Conservation (phyloP, 2,329 filamentous ascomycete species). For the Atkinsonella texensis region DNA sequence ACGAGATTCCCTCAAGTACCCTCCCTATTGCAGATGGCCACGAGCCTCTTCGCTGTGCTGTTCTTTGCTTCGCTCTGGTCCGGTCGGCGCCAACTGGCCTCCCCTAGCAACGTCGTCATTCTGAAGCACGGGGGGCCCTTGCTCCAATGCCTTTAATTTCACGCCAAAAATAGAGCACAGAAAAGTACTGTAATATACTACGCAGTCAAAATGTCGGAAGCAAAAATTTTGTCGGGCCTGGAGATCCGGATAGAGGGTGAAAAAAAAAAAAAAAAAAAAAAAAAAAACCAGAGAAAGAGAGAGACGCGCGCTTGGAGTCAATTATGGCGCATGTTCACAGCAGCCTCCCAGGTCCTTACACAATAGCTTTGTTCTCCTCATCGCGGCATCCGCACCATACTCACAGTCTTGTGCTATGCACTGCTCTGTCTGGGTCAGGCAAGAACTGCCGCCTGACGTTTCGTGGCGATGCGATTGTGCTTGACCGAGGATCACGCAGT, state of each 20-base stretch:
- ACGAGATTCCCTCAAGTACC: neutral
- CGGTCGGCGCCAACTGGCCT: neutral
- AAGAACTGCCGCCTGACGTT: neutral
- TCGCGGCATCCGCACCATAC: neutral
- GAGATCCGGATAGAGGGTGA: too few species aligned
- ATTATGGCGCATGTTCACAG: too few species aligned
- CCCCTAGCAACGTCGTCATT: neutral
- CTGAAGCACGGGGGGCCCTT: neutral
- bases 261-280: too few species aligned
- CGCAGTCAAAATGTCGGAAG: neutral
- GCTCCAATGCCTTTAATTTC: neutral
- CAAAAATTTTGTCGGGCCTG: too few species aligned
- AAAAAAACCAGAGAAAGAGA: too few species aligned
- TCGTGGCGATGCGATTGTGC: neutral
- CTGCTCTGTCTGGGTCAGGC: neutral
- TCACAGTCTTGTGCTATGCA: neutral
- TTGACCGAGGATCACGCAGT: neutral
- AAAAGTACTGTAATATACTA: too few species aligned
- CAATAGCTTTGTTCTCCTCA: too few species aligned
- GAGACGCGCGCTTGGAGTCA: too few species aligned
- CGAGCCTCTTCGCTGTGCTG: neutral
- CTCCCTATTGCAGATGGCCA: neutral
- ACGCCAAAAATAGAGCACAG: neutral
- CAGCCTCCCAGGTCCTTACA: too few species aligned
- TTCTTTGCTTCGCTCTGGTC: neutral